Evolutionary conservation across 2,329 filamentous ascomycete species (phyloP).

Genomic region (Fusarium sp.): DNA sequence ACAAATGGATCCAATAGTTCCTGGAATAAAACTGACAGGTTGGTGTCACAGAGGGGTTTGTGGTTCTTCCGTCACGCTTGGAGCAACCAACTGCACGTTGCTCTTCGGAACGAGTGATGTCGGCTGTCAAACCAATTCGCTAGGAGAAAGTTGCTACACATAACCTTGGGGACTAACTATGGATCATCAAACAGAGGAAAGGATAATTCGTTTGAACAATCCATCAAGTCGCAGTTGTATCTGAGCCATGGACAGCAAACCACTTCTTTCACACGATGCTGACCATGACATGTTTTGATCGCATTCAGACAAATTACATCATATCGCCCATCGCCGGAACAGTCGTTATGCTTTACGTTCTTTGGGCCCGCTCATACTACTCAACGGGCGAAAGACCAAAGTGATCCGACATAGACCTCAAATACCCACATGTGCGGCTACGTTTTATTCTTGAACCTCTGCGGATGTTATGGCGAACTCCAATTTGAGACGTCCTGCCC

Average conservation of each 20-base stretch:
- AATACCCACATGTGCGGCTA: constrained; percentile 50
- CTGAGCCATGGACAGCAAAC: constrained; percentile 17
- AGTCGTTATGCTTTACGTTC: constrained; percentile 31
- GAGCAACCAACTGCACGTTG: constrained; percentile 40
- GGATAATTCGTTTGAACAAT: constrained; percentile 17
- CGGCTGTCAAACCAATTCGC: constrained; percentile 40
- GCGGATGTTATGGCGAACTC: constrained; percentile 49
- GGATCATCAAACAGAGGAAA: constrained; percentile 21
- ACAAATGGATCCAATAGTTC: constrained; percentile 21
- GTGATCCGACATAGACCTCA: constrained; percentile 2
- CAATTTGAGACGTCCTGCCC: constrained; percentile 45
- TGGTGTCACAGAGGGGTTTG: constrained; percentile 37
- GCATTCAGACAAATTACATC: constrained; percentile 2
- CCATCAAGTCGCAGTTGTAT: constrained; percentile 2
- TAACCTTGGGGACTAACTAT: constrained; percentile 5
- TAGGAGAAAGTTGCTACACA: constrained; percentile 38
- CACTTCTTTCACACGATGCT: constrained; percentile 5
- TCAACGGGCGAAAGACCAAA: constrained; percentile 29
- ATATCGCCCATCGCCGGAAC: constrained; percentile 11
- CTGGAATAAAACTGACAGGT: constrained; percentile 23
- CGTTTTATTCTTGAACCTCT: constrained; percentile 46
- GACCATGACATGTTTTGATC: constrained; percentile 36
- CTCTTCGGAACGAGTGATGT: constrained; percentile 41
- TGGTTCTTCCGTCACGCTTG: constrained; percentile 32
- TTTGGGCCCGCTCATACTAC: constrained; percentile 16